Base-by-base conservation (phyloP, 2,329 filamentous ascomycete species). In the Falciphora oryzae region DNA sequence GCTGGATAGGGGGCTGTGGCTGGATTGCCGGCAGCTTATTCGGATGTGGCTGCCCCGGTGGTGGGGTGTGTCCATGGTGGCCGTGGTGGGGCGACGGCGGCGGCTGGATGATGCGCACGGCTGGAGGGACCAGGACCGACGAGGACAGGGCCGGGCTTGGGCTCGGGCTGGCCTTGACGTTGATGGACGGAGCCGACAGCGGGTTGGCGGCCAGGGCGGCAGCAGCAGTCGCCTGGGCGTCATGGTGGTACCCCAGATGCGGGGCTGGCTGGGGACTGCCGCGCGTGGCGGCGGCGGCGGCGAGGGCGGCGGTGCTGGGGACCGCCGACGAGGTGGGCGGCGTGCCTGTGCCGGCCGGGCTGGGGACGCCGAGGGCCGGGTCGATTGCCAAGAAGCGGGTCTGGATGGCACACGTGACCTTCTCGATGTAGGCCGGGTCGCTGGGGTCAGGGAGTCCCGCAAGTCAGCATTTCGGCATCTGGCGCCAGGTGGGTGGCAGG, bases 401-500 rank as follows among this genome's bases (percentile, higher is more conserved):
- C 60, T 62, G 60, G 38, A 62, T 62, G 11, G 38, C 60, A 8
- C 60, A 50, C 28, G 35, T 62, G 32, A 62, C 60, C n/a, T 62
- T 62, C 28, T 62, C 60, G 4, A 62, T 25, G 32, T 62, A 62
- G 25, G 60, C 35, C 38, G 7, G 18, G 35, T 62, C 60, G 27
- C 60, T 62, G 38, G 28, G 38, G 60, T 50, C 18, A 11, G 13
- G 25, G 18, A 53, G 44, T 22, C 44, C 44, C 44, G 22, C 44
- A 53, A 27, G 57, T 58, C 25, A 58, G 28, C 28, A 28, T 58
- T 29, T 58, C 28, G 57, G 57, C n/a, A 58, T 27, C 25, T 58
- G 25, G 57, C 57, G 1, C 10, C 10, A 32, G 22, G 38, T 7
- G 10, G 38, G 38, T 7, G 38, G 16, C 6, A 22, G 3, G 44